Conservation (phyloP, 257 asterid species). For the Solanum pinnatisectum region DNA sequence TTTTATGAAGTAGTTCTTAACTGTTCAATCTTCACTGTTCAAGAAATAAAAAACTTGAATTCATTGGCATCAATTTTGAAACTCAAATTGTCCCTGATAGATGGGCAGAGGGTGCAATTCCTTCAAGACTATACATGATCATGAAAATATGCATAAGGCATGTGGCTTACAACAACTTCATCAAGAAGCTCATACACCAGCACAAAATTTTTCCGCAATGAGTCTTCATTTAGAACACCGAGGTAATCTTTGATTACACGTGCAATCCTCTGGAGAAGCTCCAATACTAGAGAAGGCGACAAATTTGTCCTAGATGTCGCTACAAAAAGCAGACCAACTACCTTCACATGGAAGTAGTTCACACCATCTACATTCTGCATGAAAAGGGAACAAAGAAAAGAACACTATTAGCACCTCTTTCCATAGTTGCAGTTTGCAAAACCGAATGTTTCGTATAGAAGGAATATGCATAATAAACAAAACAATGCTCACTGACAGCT, state of each 20-base stretch:
- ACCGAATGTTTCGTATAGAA: background rate
- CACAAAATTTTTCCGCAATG: conserved; percentile 87
- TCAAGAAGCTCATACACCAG: conserved; percentile 97
- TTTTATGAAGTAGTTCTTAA: background rate
- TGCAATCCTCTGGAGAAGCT: conserved; percentile 96
- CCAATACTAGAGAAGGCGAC: conserved; percentile 92
- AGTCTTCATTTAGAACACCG: conserved; percentile 91
- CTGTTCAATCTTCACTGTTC: background rate
- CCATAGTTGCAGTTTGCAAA: background rate
- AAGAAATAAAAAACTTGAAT: background rate
- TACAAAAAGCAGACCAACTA: conserved; percentile 89
- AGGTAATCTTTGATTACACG: conserved; percentile 97
- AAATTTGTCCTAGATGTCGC: conserved; percentile 82
- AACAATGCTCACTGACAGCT: background rate
- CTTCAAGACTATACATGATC: background rate
- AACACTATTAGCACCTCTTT: conserved; percentile 14
- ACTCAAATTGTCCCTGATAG: background rate
- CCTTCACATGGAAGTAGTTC: conserved; percentile 95
- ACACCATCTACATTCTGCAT: conserved; percentile 88
- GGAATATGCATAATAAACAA: background rate
- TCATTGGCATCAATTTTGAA: background rate
- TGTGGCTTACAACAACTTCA: conserved; percentile 85
- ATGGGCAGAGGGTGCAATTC: background rate
- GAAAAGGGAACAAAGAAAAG: conserved; percentile 1
- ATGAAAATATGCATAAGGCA: background rate